Percentiles rank a stretch among this genome's conserved stretches.
Conservation (phyloP, 169 alveolate genomes). For the Cryptosporidium meleagridis region DNA sequence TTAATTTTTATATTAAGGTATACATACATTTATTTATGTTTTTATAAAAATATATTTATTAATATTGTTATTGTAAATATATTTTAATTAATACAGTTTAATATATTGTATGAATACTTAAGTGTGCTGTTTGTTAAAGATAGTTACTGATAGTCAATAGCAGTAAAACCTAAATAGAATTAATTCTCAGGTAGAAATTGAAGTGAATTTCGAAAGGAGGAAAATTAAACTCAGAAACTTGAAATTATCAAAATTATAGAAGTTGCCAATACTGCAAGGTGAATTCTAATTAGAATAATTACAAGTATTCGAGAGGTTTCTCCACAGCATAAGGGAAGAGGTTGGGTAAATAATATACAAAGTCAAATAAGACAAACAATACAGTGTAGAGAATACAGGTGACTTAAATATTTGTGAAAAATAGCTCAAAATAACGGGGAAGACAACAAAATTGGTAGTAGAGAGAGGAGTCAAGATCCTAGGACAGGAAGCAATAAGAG, state of each 20-base stretch:
- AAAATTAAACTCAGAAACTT: too few species aligned
- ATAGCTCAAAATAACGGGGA: constrained; percentile 14
- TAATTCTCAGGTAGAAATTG: neutral
- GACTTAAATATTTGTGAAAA: constrained; percentile 5
- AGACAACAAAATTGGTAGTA: constrained; percentile 12
- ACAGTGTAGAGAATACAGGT: constrained; percentile 21
- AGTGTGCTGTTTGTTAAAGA: neutral
- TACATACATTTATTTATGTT: neutral
- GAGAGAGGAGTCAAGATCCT: constrained; percentile 71
- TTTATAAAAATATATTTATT: too few species aligned
- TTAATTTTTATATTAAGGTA: neutral
- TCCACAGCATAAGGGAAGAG: neutral
- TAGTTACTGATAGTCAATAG: too few species aligned
- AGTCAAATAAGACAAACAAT: neutral
- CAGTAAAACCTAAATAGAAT: too few species aligned
- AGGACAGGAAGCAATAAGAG: constrained; percentile 36
- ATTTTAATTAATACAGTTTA: too few species aligned
- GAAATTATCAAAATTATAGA: neutral
- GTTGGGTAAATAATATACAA: neutral
- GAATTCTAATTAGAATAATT: neutral
- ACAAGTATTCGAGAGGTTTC: neutral
- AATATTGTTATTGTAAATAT: too few species aligned
- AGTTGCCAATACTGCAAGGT: neutral
- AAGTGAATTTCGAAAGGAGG: neutral
- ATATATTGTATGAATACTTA: neutral